These are phyloP conservation scores for Neodidymelliopsis sp. DNA, from an alignment of 2,329 filamentous ascomycete genomes.

Conservation along the genomic window DNA sequence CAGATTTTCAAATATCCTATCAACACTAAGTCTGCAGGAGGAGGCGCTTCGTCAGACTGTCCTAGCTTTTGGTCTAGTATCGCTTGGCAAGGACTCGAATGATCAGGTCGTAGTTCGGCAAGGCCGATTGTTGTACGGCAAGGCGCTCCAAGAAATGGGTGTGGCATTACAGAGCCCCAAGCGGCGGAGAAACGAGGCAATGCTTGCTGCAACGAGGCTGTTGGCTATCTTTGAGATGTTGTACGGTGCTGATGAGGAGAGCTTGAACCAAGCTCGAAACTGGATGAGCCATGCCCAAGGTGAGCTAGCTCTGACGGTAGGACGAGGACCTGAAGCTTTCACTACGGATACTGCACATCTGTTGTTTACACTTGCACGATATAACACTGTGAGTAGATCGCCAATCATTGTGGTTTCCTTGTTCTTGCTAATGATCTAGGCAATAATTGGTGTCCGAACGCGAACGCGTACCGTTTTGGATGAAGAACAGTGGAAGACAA, in stretches of 20 bases:
- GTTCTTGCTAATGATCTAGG: conserved; percentile 7
- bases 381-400: conserved; percentile 1
- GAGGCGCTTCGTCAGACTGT: conserved; percentile 34
- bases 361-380: conserved; percentile 35
- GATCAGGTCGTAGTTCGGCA: conserved; percentile 27
- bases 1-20: conserved; percentile 25
- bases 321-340: conserved; percentile 28
- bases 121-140: conserved; percentile 35
- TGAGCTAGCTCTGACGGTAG: conserved; percentile 33
- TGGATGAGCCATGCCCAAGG: conserved; percentile 42
- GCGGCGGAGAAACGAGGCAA: conserved; percentile 28
- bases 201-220: conserved; percentile 34
- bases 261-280: conserved; percentile 30
- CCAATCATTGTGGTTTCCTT: background rate
- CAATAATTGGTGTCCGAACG: conserved; percentile 46
- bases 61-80: conserved; percentile 35
- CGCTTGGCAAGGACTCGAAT: conserved; percentile 27
- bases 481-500: conserved; percentile 43
- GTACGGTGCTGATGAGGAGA: conserved; percentile 35
- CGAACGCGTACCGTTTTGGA: conserved; percentile 42
- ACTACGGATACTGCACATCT: conserved; percentile 25
- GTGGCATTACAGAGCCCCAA: conserved; percentile 26
- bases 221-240: conserved; percentile 28
- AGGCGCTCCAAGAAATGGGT: conserved; percentile 33
- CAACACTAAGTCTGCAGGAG: conserved; percentile 29